These are phyloP conservation scores for Metschnikowia lachancei DNA, from an alignment of 805 yeast species.

Conservation along the genomic window DNA sequence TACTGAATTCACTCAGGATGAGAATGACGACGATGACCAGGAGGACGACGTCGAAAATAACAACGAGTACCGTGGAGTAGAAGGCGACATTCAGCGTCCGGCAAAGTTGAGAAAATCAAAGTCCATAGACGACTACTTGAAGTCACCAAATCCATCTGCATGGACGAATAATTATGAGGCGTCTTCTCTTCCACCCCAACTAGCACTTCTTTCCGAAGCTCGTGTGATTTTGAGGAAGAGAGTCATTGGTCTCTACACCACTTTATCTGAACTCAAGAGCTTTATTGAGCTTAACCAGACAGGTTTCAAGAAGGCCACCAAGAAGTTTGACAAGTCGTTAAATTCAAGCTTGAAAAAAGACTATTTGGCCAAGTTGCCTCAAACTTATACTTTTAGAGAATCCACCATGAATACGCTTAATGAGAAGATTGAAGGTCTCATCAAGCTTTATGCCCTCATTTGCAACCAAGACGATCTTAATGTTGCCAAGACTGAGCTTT, in stretches of 20 bases:
- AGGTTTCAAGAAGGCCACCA: constrained; percentile 52
- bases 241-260: constrained; percentile 43
- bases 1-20: constrained; percentile 33
- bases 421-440: constrained; percentile 31
- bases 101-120: constrained; percentile 16
- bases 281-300: constrained; percentile 51
- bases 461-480: constrained; percentile 43
- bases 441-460: constrained; percentile 28
- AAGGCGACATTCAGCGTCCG: neutral
- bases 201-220: constrained; percentile 40
- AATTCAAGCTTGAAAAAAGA: constrained; percentile 42
- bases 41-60: constrained; percentile 11
- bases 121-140: constrained; percentile 37
- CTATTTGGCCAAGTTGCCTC: constrained; percentile 47
- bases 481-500: constrained; percentile 51
- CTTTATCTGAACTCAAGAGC: constrained; percentile 48
- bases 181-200: constrained; percentile 19
- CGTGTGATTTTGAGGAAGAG: constrained; percentile 47
- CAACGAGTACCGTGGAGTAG: constrained; percentile 9
- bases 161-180: constrained; percentile 13
- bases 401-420: constrained; percentile 32
- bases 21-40: constrained; percentile 10
- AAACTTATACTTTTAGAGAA: constrained; percentile 39
- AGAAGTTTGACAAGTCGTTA: constrained; percentile 52
- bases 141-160: constrained; percentile 34